These are phyloP conservation scores for Trifolium repens DNA, from an alignment of 306 rosid genomes.

Conservation along the genomic window DNA sequence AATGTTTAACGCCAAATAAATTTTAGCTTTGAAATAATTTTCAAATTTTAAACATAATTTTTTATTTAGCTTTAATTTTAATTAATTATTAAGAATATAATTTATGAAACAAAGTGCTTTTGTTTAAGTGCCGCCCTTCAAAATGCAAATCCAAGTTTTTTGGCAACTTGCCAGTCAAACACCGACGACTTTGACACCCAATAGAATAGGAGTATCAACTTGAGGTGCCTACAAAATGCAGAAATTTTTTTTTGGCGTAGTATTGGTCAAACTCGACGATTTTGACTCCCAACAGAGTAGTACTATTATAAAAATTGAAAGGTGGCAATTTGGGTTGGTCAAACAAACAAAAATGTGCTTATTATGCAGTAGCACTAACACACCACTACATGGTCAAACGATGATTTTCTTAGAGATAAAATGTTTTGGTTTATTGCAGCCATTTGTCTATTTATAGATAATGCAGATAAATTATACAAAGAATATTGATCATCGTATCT, in stretches of 20 bases:
- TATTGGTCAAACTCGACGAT: conserved; percentile 42
- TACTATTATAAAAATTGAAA: background rate
- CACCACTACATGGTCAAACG: conserved; percentile 1
- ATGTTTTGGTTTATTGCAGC: background rate
- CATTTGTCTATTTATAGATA: too few relatives aligned
- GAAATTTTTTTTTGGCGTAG: background rate
- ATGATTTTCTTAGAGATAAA: background rate
- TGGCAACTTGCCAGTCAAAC: conserved; percentile 36
- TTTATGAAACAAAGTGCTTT: background rate
- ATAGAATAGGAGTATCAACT: background rate
- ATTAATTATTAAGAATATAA: background rate
- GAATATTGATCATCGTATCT: too few relatives aligned
- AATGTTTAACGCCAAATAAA: background rate
- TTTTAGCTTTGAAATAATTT: background rate
- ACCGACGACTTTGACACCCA: conserved; percentile 36
- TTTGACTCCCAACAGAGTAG: conserved; percentile 9
- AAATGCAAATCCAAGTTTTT: conserved; percentile 20
- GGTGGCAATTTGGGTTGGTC: background rate
- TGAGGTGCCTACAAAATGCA: background rate
- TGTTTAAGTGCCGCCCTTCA: background rate
- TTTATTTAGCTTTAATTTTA: background rate
- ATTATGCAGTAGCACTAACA: background rate
- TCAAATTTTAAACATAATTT: background rate
- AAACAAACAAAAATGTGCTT: conserved; percentile 23
- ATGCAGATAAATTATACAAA: too few relatives aligned